These are phyloP conservation scores for Talaromyces sp. DNA, from an alignment of 2,329 filamentous ascomycete species.

Conservation along the genomic window DNA sequence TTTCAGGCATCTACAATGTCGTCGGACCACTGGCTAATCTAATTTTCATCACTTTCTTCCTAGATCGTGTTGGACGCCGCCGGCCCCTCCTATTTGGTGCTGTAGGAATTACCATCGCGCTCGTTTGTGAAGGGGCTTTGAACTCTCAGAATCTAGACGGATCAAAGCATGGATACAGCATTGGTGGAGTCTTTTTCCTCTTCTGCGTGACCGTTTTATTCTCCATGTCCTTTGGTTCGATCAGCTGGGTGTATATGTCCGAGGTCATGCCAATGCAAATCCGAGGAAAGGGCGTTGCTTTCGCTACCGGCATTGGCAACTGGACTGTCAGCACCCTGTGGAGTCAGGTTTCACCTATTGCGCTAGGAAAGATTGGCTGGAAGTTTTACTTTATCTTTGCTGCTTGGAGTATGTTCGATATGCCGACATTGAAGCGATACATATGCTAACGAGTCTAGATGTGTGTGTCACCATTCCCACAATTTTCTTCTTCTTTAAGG, in stretches of 20 bases:
- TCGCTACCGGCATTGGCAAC: conserved; percentile 53
- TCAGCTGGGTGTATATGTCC: conserved; percentile 53
- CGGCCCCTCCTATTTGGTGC: conserved; percentile 51
- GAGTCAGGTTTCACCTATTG: conserved; percentile 53
- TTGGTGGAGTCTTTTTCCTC: conserved; percentile 60
- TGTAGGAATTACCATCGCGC: conserved; percentile 49
- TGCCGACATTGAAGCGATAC: neutral
- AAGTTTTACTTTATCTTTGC: conserved; percentile 56
- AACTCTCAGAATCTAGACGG: conserved; percentile 47
- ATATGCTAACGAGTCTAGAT: conserved; percentile 16
- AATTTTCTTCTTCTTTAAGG: conserved; percentile 49
- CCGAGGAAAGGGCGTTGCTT: conserved; percentile 53
- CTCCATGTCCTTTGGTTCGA: conserved; percentile 53
- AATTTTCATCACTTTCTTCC: conserved; percentile 51
- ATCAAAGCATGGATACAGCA: conserved; percentile 43
- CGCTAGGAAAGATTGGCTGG: conserved; percentile 44
- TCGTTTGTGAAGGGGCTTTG: conserved; percentile 56
- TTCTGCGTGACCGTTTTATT: conserved; percentile 58
- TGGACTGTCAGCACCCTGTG: conserved; percentile 56
- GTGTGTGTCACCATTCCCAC: conserved; percentile 34
- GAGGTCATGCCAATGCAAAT: conserved; percentile 64
- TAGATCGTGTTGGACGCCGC: conserved; percentile 49
- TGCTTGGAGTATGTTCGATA: conserved; percentile 37
- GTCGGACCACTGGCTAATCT: conserved; percentile 42
- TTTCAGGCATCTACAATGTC: conserved; percentile 57